Base-by-base conservation (phyloP, 805 yeast genomes). In the Candida ovalis region DNA sequence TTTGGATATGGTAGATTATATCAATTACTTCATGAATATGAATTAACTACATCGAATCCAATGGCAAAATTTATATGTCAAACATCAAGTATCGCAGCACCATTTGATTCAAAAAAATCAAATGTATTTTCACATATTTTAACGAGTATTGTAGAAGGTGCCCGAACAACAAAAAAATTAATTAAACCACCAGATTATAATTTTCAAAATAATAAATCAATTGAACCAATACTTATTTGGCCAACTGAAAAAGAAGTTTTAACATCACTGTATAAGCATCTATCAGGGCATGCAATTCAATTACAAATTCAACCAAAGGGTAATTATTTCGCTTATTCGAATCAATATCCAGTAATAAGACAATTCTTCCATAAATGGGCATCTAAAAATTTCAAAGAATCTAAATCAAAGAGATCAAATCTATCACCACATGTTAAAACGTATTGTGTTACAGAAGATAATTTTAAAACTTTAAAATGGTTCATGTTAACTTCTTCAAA, bases 401-500 rank as follows among this genome's bases (percentile, higher is more conserved):
- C 60, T 1, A 55, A 42, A 41, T 58, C 69, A 0, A 60, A 63
- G 1, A 51, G 71, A 40, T 40, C 58, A 0, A 49, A 51, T 21
- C 44, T 67, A n/a, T 56, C 67, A 3, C 68, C 71, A 3, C 96
- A 88, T 64, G 81, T 84, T 13, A 88, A 88, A 63, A 77, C 86
- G 28, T 81, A 85, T 56, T 59, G 79, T 49, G 74, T 79, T 52
- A 75, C 83, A 12, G 75, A 74, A 3, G 81, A 80, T 54, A 57
- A 72, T 43, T 78, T 75, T 63, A 56, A 65, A 32, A 67, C 78
- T 2, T 60, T 86, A 4, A 75, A 78, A 44, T 88, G 96, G 95
- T 75, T 82, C 18, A 62, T 86, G 5, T 71, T 86, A 60, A 86
- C 94, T 0, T 83, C 90, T 42, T 86, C 88, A 28, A 88, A 88